Percentiles rank a stretch among this genome's conserved stretches.
phyloP scores from a whole-genome alignment of 768 basidiomycete genomes.

The Hygrocybe punicea region DNA sequence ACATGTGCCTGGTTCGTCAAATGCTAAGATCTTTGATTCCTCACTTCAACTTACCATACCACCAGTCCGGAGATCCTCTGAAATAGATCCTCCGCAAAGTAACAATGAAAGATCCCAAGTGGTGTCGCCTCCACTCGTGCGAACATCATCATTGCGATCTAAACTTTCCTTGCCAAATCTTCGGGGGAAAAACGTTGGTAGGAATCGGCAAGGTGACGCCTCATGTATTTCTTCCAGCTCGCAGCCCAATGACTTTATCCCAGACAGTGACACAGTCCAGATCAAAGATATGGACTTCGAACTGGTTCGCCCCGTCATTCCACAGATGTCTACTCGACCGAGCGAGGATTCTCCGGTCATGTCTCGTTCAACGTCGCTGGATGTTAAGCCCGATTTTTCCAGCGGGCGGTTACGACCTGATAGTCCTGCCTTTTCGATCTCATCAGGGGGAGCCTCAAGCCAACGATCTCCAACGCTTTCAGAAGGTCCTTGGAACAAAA shows the following conservation, averaged over 20 bases:
- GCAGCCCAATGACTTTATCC: constrained; percentile 15
- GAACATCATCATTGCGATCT: constrained; percentile 47
- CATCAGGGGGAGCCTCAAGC: constrained; percentile 29
- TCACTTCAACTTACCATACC: not conserved
- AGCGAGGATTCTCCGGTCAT: constrained; percentile 55
- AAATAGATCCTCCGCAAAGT: not conserved
- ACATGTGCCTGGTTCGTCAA: no score
- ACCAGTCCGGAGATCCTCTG: not conserved
- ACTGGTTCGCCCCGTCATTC: constrained; percentile 60
- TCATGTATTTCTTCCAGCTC: constrained; percentile 21
- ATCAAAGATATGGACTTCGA: constrained; percentile 82
- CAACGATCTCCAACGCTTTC: constrained; percentile 27
- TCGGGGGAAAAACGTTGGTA: constrained; percentile 36
- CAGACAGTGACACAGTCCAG: constrained; percentile 59
- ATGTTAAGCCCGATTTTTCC: constrained; percentile 26
- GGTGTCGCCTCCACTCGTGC: constrained; percentile 24
- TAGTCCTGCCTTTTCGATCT: constrained; percentile 43
- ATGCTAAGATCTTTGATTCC: no score
- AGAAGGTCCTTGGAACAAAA: constrained; percentile 9
- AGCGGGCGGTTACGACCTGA: constrained; percentile 33
- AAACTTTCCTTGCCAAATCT: constrained; percentile 71
- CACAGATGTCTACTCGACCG: constrained; percentile 40
- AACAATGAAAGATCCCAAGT: not conserved
- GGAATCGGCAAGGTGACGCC: constrained; percentile 38
- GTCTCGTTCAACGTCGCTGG: constrained; percentile 34